Percentiles rank a stretch among this genome's conserved stretches.
phyloP scores from a whole-genome alignment of 495 filamentous ascomycete genomes.

The Xylaria curta region DNA sequence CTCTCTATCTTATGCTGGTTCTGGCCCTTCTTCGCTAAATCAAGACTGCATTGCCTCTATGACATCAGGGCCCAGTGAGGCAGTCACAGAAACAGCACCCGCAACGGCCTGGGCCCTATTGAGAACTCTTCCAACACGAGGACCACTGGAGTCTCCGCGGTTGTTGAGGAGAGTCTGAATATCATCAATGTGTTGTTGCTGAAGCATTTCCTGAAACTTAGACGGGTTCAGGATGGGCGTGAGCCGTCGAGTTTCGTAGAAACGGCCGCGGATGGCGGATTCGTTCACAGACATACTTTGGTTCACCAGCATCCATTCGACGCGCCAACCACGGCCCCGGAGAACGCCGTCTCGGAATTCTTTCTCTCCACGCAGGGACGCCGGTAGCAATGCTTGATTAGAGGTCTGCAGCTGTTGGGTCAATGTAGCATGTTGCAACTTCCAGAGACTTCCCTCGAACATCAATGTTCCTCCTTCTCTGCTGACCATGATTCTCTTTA shows the following conservation, averaged over 20 bases:
- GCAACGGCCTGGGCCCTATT: constrained; percentile 28
- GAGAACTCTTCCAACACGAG: constrained; percentile 28
- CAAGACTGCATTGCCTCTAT: background rate
- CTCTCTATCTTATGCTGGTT: background rate
- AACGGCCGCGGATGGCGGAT: constrained; percentile 45
- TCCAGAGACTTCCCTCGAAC: constrained; percentile 33
- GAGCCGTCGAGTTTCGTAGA: constrained; percentile 50
- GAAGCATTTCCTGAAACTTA: constrained; percentile 33
- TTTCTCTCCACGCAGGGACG: constrained; percentile 46
- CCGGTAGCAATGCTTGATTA: constrained; percentile 35
- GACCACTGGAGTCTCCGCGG: constrained; percentile 36
- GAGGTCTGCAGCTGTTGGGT: constrained; percentile 28
- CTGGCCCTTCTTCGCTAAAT: background rate
- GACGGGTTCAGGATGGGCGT: constrained; percentile 42
- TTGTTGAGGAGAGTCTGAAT: constrained; percentile 50
- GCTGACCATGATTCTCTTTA: constrained; percentile 34
- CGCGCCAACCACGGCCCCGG: constrained; percentile 29
- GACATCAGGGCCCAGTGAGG: constrained; percentile 4
- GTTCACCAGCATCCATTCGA: constrained; percentile 42
- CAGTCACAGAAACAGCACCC: constrained; percentile 27
- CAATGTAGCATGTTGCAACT: constrained; percentile 31
- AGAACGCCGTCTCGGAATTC: constrained; percentile 43
- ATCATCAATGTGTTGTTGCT: constrained; percentile 37
- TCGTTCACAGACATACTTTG: constrained; percentile 35
- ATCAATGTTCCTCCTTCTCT: constrained; percentile 31